Base-by-base conservation (phyloP, 2,329 filamentous ascomycete genomes). In the Diplodia sapinea region DNA sequence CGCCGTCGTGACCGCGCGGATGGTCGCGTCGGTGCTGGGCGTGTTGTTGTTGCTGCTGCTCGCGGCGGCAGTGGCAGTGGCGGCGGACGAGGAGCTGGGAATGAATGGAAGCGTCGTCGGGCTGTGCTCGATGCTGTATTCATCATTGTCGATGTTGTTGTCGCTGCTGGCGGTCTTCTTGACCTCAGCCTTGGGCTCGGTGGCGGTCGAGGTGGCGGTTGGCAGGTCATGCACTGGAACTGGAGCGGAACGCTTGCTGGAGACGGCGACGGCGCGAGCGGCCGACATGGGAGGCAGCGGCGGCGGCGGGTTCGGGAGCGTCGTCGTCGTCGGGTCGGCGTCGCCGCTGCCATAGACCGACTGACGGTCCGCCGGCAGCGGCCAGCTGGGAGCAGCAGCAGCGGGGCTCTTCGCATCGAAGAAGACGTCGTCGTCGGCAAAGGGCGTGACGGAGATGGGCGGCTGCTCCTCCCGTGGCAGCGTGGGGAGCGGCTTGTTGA, bases 401-500 rank as follows among this genome's bases (percentile, higher is more conserved):
- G 40, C 2, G 20, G 29, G 11, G 33, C 3, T 8, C 20, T 20
- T 36, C 8, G 31, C 33, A 3, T 47, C 43, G 31, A 20, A 36
- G 59, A 31, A 31, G 57, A 62, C 23, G 43, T 62, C 40, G 26
- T 33, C 8, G 29, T 9, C 17, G 43, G n/a, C 43, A 3, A 13
- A 20, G 3, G 43, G 43, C n/a, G 43, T 9, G 7, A 20, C 7
- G 1, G 43, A 47, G 43, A 47, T n/a, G 0, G 43, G 43, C 7
- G 13, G n/a, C 29, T 7, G 20, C 26, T 36, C 4, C 11, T 38
- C 47, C 31, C 12, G 29, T 1, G 57, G 59, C 3, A 63, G 59
- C 23, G n/a, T 6, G 2, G 59, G 59, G 12, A 63, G 59, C 36
- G 59, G 43, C 59, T 63, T 63, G 31, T 63, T n/a, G 3, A 31